Evolutionary conservation across 192 early-diverging fungal species (phyloP).

Genomic region (Coemansia sp.): DNA sequence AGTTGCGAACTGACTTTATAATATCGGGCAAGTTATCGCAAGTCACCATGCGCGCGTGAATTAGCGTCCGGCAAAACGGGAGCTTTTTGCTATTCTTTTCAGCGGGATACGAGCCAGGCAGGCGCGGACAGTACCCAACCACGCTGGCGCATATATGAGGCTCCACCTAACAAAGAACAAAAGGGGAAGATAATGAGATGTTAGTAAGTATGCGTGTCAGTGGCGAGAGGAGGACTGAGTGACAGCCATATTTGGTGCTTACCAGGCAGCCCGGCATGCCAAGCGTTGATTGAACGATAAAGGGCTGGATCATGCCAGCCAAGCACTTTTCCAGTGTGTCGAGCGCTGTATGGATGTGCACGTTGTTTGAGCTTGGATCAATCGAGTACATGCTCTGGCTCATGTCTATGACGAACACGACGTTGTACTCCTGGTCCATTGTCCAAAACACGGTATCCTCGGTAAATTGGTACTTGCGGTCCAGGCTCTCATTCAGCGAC

Average conservation of each 20-base stretch:
- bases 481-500: slow-evolving; percentile 33
- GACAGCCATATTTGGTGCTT: slow-evolving; percentile 9
- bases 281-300: slow-evolving; percentile 29
- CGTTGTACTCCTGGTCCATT: slow-evolving; percentile 43
- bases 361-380: slow-evolving; percentile 46
- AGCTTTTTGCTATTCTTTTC: slow-evolving; percentile 45
- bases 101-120: slow-evolving; percentile 36
- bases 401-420: slow-evolving; percentile 54
- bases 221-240: not conserved
- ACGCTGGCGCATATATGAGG: slow-evolving; percentile 53
- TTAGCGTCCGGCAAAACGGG: slow-evolving; percentile 51
- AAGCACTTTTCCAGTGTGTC: slow-evolving; percentile 55
- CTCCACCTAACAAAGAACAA: slow-evolving; percentile 27
- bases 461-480: slow-evolving; percentile 52
- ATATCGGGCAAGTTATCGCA: slow-evolving; percentile 31
- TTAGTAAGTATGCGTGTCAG: not conserved
- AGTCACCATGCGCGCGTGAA: slow-evolving; percentile 48
- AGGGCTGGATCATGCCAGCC: slow-evolving; percentile 51
- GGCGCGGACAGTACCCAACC: slow-evolving; percentile 46
- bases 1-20: slow-evolving; percentile 50
- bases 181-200: not conserved
- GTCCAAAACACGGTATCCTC: slow-evolving; percentile 53
- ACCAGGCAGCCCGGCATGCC: slow-evolving; percentile 38
- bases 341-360: slow-evolving; percentile 47
- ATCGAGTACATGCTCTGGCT: slow-evolving; percentile 59